Evolutionary conservation across 2,329 filamentous ascomycete genomes (phyloP).

Genomic region (Penicillium polonicum): DNA sequence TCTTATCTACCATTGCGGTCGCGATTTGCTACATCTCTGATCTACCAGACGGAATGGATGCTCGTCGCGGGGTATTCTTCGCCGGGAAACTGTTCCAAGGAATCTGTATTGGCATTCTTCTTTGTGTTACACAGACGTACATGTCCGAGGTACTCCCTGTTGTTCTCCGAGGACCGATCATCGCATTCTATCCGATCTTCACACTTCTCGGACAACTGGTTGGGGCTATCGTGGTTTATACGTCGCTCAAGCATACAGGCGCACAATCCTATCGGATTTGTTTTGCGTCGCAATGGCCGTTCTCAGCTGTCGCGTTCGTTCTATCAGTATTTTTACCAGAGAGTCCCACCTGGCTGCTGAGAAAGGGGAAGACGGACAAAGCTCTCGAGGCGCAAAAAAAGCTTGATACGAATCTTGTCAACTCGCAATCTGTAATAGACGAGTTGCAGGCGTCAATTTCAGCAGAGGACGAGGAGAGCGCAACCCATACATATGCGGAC

Average conservation of each 20-base stretch:
- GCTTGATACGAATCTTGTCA: slow-evolving; percentile 2
- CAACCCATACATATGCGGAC: slow-evolving; percentile 33
- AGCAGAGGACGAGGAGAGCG: slow-evolving; percentile 44
- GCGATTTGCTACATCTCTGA: slow-evolving; percentile 23
- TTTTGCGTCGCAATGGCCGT: slow-evolving; percentile 49
- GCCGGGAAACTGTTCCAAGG: slow-evolving; percentile 48
- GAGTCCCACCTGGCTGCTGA: slow-evolving; percentile 49
- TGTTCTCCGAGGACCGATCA: slow-evolving; percentile 45
- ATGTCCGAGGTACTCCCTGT: slow-evolving; percentile 52
- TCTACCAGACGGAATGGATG: slow-evolving; percentile 19
- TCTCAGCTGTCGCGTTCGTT: slow-evolving; percentile 45
- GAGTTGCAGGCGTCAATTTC: slow-evolving; percentile 15
- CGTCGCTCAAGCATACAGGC: slow-evolving; percentile 29
- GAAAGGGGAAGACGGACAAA: slow-evolving; percentile 39
- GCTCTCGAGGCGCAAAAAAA: slow-evolving; percentile 17
- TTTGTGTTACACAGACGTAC: slow-evolving; percentile 46
- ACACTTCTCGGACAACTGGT: slow-evolving; percentile 50
- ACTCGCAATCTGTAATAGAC: slow-evolving; percentile 12
- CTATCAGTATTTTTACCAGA: slow-evolving; percentile 50
- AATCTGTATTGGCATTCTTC: slow-evolving; percentile 47
- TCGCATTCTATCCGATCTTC: slow-evolving; percentile 51
- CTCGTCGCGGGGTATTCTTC: slow-evolving; percentile 42
- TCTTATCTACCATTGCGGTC: slow-evolving; percentile 38
- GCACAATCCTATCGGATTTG: slow-evolving; percentile 28
- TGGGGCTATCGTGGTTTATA: slow-evolving; percentile 33